Evolutionary conservation across 1,284 basidiomycete genomes (phyloP), one percentile per base, ranked within the genome.

Genomic region (Cutaneotrichosporon sp.): DNA sequence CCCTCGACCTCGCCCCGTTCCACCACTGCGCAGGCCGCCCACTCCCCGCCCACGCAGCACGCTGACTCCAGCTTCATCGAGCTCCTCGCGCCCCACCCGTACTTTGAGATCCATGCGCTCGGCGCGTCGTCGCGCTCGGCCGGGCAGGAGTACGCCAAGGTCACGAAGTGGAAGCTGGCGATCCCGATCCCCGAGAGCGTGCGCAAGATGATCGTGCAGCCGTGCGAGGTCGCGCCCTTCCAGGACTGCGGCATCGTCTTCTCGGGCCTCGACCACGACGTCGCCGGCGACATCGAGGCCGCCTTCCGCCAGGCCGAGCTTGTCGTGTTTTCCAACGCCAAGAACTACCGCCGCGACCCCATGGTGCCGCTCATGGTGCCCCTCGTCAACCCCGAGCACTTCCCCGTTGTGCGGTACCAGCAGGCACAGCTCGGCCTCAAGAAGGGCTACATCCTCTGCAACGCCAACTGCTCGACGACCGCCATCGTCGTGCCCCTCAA

Each of bases 391-490:
- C 84, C 92, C 0, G 83, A 83, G 8, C 97, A 99, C 79, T 83
- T 98, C 56, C 82, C 86, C 66, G 92, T 99, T 74, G 83, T 99
- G 69, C 84, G 85, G 0, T 88, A 93, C 74, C 97, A 99, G 80
- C 88, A 84, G 63, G 74, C 86, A 11, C 79, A 86, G 22, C 88
- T 90, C 67, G 86, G 87, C 0, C 84, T 94, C 13, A 83, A 85
- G 61, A 90, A 88, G 69, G 97, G 97, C 3, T 99, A 93, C 84
- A 95, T 99, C 77, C 89, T 99, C 66, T 95, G 93, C 60, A 99
- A 99, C 79, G 97, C 97, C 69, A 99, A 99, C 82, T 99, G 97
- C 82, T 92, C 92, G 36, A 98, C 97, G 18, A 99, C 97, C 2
- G 95, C 90, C 27, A 84, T 91, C 67, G 93, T 97, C 65, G 88